These are phyloP conservation scores for Rhodomyrtus tomentosa DNA, from an alignment of 345 rosid species.

Conservation along the genomic window DNA sequence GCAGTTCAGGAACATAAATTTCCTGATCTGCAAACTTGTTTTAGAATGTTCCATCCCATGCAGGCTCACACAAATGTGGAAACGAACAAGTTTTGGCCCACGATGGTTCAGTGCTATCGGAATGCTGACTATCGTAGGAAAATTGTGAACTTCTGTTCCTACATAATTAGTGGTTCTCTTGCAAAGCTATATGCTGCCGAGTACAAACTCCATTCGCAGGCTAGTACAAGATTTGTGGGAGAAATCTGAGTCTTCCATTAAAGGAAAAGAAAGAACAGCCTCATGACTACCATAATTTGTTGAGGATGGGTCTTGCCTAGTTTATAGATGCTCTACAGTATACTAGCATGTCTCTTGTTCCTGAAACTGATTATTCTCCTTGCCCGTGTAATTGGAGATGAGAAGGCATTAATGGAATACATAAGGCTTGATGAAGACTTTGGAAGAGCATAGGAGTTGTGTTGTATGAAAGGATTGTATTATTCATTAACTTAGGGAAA, in stretches of 20 bases:
- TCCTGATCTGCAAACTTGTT: constrained; percentile 94
- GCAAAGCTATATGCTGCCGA: constrained; percentile 97
- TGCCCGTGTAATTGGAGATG: constrained; percentile 86
- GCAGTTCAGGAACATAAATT: constrained; percentile 76
- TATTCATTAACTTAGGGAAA: too few species aligned
- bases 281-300: constrained; percentile 69
- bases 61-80: constrained; percentile 94
- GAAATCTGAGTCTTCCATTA: constrained; percentile 68
- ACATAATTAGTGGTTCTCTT: constrained; percentile 74
- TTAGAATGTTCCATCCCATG: constrained; percentile 91
- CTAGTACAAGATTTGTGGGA: constrained; percentile 58
- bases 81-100: constrained; percentile 81
- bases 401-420: constrained; percentile 69
- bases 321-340: constrained; percentile 85
- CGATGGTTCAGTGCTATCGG: constrained; percentile 84
- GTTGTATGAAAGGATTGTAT: too few species aligned
- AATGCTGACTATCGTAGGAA: constrained; percentile 85
- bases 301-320: constrained; percentile 86
- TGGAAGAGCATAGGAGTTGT: constrained; percentile 60
- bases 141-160: constrained; percentile 79
- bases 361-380: constrained; percentile 80
- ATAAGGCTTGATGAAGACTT: constrained; percentile 60
- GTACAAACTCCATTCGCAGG: constrained; percentile 84
- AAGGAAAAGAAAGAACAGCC: constrained; percentile 89
- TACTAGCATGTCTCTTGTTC: constrained; percentile 93